phyloP scores from a whole-genome alignment of 495 filamentous ascomycete species.

The Penicillium daleae region DNA sequence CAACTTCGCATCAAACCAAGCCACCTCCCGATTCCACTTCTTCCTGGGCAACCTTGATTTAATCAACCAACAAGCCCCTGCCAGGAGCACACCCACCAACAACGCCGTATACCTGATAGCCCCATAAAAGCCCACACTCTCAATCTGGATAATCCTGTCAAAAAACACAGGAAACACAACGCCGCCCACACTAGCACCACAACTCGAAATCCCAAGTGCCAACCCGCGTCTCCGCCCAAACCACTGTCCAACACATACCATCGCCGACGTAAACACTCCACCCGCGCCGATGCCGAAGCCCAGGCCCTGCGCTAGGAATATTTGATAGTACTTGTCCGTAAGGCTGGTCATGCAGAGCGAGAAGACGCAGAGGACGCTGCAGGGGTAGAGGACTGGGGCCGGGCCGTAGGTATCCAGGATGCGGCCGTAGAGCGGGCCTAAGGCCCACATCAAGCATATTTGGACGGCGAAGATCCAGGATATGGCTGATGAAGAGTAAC shows the following conservation, averaged over 20 bases:
- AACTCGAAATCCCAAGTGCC: constrained; percentile 34
- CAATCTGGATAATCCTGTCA: not conserved
- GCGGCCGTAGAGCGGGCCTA: constrained; percentile 2
- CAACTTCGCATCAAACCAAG: not conserved
- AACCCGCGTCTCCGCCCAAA: constrained; percentile 53
- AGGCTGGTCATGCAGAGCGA: constrained; percentile 23
- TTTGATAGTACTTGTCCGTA: constrained; percentile 32
- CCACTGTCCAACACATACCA: constrained; percentile 39
- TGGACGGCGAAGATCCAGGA: constrained; percentile 7
- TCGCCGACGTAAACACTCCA: constrained; percentile 31
- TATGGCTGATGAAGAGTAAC: not conserved
- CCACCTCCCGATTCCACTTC: not conserved
- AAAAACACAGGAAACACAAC: constrained; percentile 38
- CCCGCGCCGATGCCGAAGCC: constrained; percentile 34
- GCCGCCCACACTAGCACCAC: constrained; percentile 39
- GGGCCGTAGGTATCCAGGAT: not conserved
- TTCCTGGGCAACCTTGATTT: not conserved
- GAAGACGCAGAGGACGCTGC: not conserved
- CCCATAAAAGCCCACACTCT: not conserved
- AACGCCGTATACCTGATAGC: not conserved
- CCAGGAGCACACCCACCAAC: not conserved
- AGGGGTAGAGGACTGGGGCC: not conserved
- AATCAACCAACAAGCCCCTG: not conserved
- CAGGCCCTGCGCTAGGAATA: constrained; percentile 36
- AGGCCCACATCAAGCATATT: not conserved